Conservation (phyloP, 2,329 filamentous ascomycete genomes). For the Stagonosporopsis tanaceti region DNA sequence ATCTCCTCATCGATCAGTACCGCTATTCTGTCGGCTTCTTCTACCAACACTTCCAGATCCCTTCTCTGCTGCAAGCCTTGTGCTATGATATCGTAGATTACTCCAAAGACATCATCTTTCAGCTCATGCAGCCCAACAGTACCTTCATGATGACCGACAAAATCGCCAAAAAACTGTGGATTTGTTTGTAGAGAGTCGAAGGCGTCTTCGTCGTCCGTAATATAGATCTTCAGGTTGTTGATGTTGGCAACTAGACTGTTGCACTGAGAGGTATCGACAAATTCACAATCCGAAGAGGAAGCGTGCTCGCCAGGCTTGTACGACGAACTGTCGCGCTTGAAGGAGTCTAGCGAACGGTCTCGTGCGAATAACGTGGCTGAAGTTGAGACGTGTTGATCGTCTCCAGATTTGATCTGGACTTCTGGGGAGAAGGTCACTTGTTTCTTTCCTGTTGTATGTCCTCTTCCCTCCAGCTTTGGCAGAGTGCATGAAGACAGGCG, state of each 20-base stretch:
- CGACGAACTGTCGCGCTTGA: neutral
- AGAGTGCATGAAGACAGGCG: neutral
- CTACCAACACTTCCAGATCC: neutral
- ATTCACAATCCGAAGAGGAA: neutral
- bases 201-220: constrained; percentile 7
- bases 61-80: neutral
- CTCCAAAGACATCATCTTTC: neutral
- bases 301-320: constrained; percentile 1
- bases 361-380: neutral
- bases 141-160: neutral
- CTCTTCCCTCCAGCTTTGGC: neutral
- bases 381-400: neutral
- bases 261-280: constrained; percentile 3
- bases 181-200: neutral
- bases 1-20: constrained; percentile 1
- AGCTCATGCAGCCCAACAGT: neutral
- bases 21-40: constrained; percentile 3
- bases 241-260: neutral
- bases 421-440: neutral
- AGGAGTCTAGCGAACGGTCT: neutral
- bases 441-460: neutral
- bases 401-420: neutral
- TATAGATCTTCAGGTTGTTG: constrained; percentile 7
- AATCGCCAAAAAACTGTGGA: neutral
- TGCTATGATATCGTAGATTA: neutral